Evolutionary conservation across 2,329 filamentous ascomycete species (phyloP).

Genomic region (Chrysoporthe puriensis): DNA sequence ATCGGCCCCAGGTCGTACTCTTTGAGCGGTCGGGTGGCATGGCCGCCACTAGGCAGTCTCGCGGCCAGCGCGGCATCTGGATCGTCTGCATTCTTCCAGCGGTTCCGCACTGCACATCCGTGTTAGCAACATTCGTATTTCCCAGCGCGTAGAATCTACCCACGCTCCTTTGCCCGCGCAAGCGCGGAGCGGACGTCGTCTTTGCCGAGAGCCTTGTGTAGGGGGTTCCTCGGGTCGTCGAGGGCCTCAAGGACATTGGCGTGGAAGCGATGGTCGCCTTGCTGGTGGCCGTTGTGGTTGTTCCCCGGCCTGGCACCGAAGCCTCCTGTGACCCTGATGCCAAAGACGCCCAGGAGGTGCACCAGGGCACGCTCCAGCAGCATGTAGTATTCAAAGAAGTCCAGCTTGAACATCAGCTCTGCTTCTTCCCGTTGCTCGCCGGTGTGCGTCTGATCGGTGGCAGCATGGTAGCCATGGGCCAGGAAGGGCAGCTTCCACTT

Average conservation of each 20-base stretch:
- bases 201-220: constrained; percentile 58
- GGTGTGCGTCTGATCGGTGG: constrained; percentile 46
- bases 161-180: constrained; percentile 63
- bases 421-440: constrained; percentile 45
- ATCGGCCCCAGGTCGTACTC: constrained; percentile 67
- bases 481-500: constrained; percentile 68
- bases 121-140: not conserved
- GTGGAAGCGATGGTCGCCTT: constrained; percentile 57
- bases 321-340: constrained; percentile 52
- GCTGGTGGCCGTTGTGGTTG: constrained; percentile 8
- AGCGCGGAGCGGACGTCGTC: constrained; percentile 62
- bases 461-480: constrained; percentile 58
- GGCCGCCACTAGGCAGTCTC: not conserved
- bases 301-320: constrained; percentile 19
- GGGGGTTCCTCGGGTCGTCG: constrained; percentile 58
- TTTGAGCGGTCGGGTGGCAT: constrained; percentile 48
- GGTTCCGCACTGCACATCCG: constrained; percentile 56
- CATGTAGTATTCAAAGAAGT: constrained; percentile 78
- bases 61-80: constrained; percentile 39
- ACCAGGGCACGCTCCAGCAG: constrained; percentile 73
- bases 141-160: not conserved
- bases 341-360: constrained; percentile 67
- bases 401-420: constrained; percentile 75
- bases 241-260: constrained; percentile 70
- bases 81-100: constrained; percentile 71